These are phyloP conservation scores for Extremus antarcticus DNA, from an alignment of 495 filamentous ascomycete species.

Conservation along the genomic window DNA sequence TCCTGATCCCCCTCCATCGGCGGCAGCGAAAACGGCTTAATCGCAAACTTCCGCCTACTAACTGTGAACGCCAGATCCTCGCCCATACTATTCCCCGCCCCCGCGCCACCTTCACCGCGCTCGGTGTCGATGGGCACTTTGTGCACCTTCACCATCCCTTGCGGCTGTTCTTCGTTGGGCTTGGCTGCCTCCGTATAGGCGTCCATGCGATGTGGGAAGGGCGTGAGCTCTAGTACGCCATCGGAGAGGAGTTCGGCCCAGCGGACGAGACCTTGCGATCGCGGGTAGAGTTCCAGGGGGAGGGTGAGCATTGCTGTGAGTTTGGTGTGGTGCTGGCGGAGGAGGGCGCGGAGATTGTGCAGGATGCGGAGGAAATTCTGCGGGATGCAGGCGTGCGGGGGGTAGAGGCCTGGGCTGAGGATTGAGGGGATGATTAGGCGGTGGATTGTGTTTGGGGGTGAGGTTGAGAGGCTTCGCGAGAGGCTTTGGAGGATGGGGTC, in stretches of 20 bases:
- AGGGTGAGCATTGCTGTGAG: slow-evolving; percentile 69
- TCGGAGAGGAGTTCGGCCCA: slow-evolving; percentile 84
- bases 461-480: slow-evolving; percentile 43
- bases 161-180: slow-evolving; percentile 64
- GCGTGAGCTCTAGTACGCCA: slow-evolving; percentile 78
- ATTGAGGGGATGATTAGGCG: slow-evolving; percentile 74
- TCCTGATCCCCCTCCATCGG: slow-evolving; percentile 73
- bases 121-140: slow-evolving; percentile 75
- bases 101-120: slow-evolving; percentile 68
- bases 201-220: slow-evolving; percentile 57
- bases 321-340: slow-evolving; percentile 52
- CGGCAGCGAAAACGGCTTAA: slow-evolving; percentile 81
- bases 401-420: slow-evolving; percentile 73
- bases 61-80: slow-evolving; percentile 85
- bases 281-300: slow-evolving; percentile 70
- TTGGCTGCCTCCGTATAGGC: too few species aligned
- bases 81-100: slow-evolving; percentile 47
- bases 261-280: slow-evolving; percentile 63
- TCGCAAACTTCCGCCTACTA: slow-evolving; percentile 70
- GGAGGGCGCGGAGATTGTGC: slow-evolving; percentile 63
- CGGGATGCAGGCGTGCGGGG: slow-evolving; percentile 53
- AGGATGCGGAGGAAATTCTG: slow-evolving; percentile 70
- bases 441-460: slow-evolving; percentile 54
- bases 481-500: slow-evolving; percentile 52
- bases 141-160: slow-evolving; percentile 76